Evolutionary conservation across 225 moss, liverwort and hornwort species (phyloP).

Genomic region (Physcomitrium patens): DNA sequence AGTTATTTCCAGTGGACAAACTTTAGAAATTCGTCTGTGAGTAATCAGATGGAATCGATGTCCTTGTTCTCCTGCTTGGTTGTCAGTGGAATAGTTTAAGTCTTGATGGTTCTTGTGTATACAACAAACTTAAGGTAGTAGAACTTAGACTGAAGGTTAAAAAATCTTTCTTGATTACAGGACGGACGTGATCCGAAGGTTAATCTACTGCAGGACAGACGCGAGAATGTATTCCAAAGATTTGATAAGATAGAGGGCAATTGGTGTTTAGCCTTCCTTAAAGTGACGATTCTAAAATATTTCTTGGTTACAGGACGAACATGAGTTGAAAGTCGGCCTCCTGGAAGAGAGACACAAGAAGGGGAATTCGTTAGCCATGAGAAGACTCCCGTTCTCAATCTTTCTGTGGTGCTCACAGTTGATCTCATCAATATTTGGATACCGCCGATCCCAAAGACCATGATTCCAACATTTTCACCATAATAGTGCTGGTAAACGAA

Average conservation of each 20-base stretch:
- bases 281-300: not conserved
- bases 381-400: slow-evolving; percentile 30
- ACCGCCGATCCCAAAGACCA: slow-evolving; percentile 20
- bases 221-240: not conserved
- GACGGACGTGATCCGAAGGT: no score
- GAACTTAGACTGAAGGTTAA: no score
- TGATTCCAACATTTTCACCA: not conserved
- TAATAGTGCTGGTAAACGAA: not conserved
- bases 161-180: no score
- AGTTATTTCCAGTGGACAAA: not conserved
- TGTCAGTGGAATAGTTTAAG: not conserved
- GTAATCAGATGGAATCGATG: not conserved
- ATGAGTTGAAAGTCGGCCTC: slow-evolving; percentile 26
- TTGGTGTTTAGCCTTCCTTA: not conserved
- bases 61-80: not conserved
- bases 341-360: slow-evolving; percentile 8
- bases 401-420: slow-evolving; percentile 46
- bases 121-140: not conserved
- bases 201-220: no score
- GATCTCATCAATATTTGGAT: slow-evolving; percentile 37
- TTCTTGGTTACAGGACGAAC: slow-evolving; percentile 18
- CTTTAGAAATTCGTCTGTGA: not conserved
- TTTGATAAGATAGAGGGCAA: no score
- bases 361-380: not conserved
- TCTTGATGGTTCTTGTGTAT: not conserved